Base-by-base conservation (phyloP, 495 filamentous ascomycete species). In the Daldinia caldariorum region DNA sequence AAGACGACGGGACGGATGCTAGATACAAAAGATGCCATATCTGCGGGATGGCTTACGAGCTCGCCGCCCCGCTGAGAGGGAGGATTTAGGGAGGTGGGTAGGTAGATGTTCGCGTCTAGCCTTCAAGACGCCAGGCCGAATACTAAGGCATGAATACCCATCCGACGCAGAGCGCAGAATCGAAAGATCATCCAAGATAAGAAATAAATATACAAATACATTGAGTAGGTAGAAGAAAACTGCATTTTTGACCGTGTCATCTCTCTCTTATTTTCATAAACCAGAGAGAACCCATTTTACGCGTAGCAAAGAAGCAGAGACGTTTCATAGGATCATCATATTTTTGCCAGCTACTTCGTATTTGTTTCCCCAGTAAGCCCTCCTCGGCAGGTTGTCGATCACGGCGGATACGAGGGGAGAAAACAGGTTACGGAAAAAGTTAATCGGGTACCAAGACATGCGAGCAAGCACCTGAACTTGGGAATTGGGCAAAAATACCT, bases 381-480 rank as follows among this genome's bases (percentile, higher is more conserved):
- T 16, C 32, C 32, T 34, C 4, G 32, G n/a, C n/a, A 34, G 7
- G 4, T 12, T 69, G 35, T 55, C 14, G 29, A 38, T 7, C 34
- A 58, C 35, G 18, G 22, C 55, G 56, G 55, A 70, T 70, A 70
- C 67, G 67, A 70, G 57, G n/a, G 22, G 16, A 39, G 26, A 62
- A 62, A 53, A 53, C 67, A 56, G 39, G 61, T 37, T 57, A 20
- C 45, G n/a, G 22, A 26, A 3, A 70, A 70, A 70, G 57, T 51
- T 61, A 66, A 53, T 61, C 56, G 38, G 34, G 5, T 51, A 49
- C 50, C 18, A 34, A 32, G 37, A 10, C 32, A 58, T 61, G 58
- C 41, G 3, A 26, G 26, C 26, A 26, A 26, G 26, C 26, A 26
- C 26, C 26, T 26, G 26, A 61, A 22, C 26, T 37, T 51, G 58